A percentile compares a stretch with the other conserved stretches of the same genome.
Evolutionary conservation across 495 filamentous ascomycete species (phyloP).

Genomic region (Aspergillus affinis): DNA sequence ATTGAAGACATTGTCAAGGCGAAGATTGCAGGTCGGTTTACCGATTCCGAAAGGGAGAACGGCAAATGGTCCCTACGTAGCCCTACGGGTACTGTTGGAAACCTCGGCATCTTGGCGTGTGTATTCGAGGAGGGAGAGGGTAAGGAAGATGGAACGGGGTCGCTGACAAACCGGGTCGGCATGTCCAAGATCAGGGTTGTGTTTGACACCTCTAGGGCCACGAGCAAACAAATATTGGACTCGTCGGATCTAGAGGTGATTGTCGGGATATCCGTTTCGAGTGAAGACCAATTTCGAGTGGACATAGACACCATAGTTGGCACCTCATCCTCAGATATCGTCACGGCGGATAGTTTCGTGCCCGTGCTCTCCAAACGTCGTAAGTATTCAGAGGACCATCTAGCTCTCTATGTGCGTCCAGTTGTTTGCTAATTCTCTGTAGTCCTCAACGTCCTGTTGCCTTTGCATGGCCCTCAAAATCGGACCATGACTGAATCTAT

Average conservation of each 20-base stretch:
- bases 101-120: constrained; percentile 67
- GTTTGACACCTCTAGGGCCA: constrained; percentile 36
- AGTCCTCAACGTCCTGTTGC: constrained; percentile 64
- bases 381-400: constrained; percentile 36
- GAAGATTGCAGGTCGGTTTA: constrained; percentile 77
- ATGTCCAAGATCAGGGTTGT: constrained; percentile 37
- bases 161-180: constrained; percentile 26
- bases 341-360: constrained; percentile 65
- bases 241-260: constrained; percentile 39
- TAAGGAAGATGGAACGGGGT: not conserved
- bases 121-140: constrained; percentile 67
- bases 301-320: constrained; percentile 63
- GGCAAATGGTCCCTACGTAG: constrained; percentile 76
- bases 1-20: constrained; percentile 87
- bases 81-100: constrained; percentile 56
- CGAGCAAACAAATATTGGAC: constrained; percentile 30
- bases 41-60: constrained; percentile 75
- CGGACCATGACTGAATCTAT: constrained; percentile 58
- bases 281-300: constrained; percentile 52
- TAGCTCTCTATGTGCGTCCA: not conserved
- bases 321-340: constrained; percentile 62
- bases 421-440: constrained; percentile 18
- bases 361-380: constrained; percentile 66
- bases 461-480: constrained; percentile 70
- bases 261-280: constrained; percentile 32